Evolutionary conservation across 2,329 filamentous ascomycete species (phyloP), one percentile per base, ranked within the genome.

Genomic region (Aspergillus hortae): DNA sequence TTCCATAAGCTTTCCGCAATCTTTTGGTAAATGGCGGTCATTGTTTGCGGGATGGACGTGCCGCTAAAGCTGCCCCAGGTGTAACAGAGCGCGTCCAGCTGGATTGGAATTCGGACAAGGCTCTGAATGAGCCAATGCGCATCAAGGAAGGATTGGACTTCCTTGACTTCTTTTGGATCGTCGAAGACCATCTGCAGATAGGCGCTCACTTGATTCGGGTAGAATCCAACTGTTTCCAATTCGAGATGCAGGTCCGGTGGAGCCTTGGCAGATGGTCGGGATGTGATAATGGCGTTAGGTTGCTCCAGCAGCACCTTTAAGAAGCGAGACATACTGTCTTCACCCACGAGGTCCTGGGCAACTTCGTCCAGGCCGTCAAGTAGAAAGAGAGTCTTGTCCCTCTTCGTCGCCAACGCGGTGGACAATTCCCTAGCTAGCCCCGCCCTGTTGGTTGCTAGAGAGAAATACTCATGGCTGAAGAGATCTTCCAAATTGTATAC

Each of bases 21-120:
- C 2, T 56, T 55, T 55, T 60, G 12, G 33, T 61, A 61, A 4
- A 61, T 11, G 9, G 49, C 55, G 0, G 71, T 75, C 71, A 76
- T 76, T 2, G 70, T 74, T 15, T 69, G 44, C 3, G 56, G 61
- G 4, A 30, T 6, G 4, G 21, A 23, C 21, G 4, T 23, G 4
- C 21, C 4, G 21, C 21, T 23, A 6, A 23, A 23, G 21, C 25
- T 23, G 38, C 43, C 38, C 2, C 40, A 23, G 38, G 12, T 48
- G 43, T 61, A 72, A 52, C 74, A 77, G 21, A 77, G 50, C 1
- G 74, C 75, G 61, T 77, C 75, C 0, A 78, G 60, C 46, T 72
- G 73, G 51, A 77, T 72, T 0, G 74, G 76, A 40, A 77, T 76
- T n/a, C 66, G 71, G 2, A 73, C 63, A 25, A 77, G 65, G 4